These are phyloP conservation scores for Isatis tinctoria DNA, from an alignment of 345 rosid species.

Conservation along the genomic window DNA sequence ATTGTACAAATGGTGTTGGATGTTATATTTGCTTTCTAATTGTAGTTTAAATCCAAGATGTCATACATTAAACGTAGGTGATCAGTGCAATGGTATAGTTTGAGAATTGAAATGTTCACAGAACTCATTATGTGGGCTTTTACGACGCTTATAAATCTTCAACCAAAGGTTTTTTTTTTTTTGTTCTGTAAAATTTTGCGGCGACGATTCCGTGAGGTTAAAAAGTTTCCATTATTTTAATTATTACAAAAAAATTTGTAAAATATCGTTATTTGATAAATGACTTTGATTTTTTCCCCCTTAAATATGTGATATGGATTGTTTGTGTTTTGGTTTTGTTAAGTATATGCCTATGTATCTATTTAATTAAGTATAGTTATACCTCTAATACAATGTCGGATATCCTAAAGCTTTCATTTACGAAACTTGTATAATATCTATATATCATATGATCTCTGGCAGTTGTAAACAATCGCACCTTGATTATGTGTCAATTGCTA, in stretches of 20 bases:
- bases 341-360: background rate
- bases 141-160: background rate
- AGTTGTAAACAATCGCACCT: no score
- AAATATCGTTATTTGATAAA: background rate
- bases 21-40: background rate
- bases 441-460: no score
- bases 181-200: background rate
- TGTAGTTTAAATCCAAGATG: background rate
- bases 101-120: background rate
- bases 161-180: background rate
- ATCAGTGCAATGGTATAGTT: background rate
- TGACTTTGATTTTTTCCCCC: no score
- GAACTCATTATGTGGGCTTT: background rate
- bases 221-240: background rate
- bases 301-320: background rate
- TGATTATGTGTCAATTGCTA: no score
- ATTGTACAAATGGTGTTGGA: conserved; percentile 7
- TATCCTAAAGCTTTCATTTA: no score
- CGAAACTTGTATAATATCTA: no score
- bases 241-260: background rate
- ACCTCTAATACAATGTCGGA: no score
- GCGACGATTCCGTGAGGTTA: background rate
- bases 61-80: background rate
- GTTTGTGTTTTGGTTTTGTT: background rate
- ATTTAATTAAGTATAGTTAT: no score